Percentiles rank a stretch among this genome's conserved stretches.
phyloP scores from a whole-genome alignment of 1,284 basidiomycete genomes.

The Cryptococcus deneoformans region DNA sequence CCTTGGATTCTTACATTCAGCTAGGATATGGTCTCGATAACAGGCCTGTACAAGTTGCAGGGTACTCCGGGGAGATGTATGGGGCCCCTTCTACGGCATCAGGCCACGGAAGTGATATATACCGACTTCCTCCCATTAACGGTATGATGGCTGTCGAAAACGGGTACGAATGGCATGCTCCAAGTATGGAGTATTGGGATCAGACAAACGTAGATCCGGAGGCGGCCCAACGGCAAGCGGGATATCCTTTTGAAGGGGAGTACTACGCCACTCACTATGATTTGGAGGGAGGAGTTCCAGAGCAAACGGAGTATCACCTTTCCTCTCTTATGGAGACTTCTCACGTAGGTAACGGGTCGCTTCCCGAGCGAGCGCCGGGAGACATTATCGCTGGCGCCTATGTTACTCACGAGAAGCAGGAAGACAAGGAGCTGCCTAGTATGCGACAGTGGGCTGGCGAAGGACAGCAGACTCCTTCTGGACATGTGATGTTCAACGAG shows the following conservation, averaged over 20 bases:
- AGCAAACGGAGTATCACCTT: slow-evolving; percentile 12
- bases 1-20: slow-evolving; percentile 19
- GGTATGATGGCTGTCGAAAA: slow-evolving; percentile 13
- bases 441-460: slow-evolving; percentile 17
- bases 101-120: slow-evolving; percentile 20
- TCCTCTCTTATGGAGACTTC: slow-evolving; percentile 13
- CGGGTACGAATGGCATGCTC: slow-evolving; percentile 13
- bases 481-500: slow-evolving; percentile 38
- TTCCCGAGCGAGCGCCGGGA: slow-evolving; percentile 2
- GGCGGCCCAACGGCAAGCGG: background rate
- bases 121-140: slow-evolving; percentile 30
- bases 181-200: slow-evolving; percentile 15
- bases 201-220: background rate
- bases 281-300: background rate
- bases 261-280: slow-evolving; percentile 5
- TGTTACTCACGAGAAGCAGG: background rate
- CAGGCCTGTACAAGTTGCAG: slow-evolving; percentile 11
- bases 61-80: background rate
- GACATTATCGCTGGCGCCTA: slow-evolving; percentile 15
- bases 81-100: background rate
- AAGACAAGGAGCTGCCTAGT: background rate
- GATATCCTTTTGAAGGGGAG: slow-evolving; percentile 6
- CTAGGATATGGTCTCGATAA: slow-evolving; percentile 28
- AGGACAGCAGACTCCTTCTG: slow-evolving; percentile 31
- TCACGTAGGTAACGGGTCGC: background rate